Evolutionary conservation across 2,329 filamentous ascomycete genomes (phyloP), one percentile per base, ranked within the genome.

Genomic region (Cytospora leucostoma): DNA sequence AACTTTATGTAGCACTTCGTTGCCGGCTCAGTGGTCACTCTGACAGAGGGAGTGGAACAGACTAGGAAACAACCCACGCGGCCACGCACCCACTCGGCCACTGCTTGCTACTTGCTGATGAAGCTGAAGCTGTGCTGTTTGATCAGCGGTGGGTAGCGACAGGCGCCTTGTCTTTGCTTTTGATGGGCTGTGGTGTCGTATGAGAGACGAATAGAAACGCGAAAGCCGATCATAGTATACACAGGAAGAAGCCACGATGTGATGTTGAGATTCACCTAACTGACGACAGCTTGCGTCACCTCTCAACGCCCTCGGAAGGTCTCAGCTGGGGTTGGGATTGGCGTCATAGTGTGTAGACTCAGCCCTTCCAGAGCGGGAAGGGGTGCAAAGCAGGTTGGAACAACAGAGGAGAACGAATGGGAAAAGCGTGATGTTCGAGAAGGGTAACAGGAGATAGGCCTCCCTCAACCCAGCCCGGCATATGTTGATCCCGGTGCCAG

Each of bases 201-300:
- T 19, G 13, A n/a, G 53, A 57, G 34, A 49, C 57, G 57, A 58
- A 54, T 51, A 44, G 40, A 17, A 60, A 53, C 33, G 55, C 44
- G 38, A 19, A 54, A 19, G 37, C 32, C 38, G 50, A 32, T 21
- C 35, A 2, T 27, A 27, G 27, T 27, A 3, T 27, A 27, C 27
- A 2, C 27, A 4, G 27, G 27, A 27, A 27, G 27, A 27, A 27
- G 27, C 19, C 32, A 52, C 35, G 44, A 55, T 10, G 19, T 1
- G 40, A 56, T 61, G 34, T 47, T 56, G 38, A 59, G 55, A 62
- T 50, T 65, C 34, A 51, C 5, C 21, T 19, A 47, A 47, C n/a
- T 62, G 62, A 62, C 62, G 65, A 61, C 38, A 60, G 53, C 54
- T 62, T 53, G 63, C 58, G 58, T 61, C 59, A 65, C 54, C 35